A percentile compares a stretch with the other conserved stretches of the same genome.
Evolutionary conservation across 2,329 filamentous ascomycete genomes (phyloP).

Genomic region (Exophiala aquamarina): DNA sequence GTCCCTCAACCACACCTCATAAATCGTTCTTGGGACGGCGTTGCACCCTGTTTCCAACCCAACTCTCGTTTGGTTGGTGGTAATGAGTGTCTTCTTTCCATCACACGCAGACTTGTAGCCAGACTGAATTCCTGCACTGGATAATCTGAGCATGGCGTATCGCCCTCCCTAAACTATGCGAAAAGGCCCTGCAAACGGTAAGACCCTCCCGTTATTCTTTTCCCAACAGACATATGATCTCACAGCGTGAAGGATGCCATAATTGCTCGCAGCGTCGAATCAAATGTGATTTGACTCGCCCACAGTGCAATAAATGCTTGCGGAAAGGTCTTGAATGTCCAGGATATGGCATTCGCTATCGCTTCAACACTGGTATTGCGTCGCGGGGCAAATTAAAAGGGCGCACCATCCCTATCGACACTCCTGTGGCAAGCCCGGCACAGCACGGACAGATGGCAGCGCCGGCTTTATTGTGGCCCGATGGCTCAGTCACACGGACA

Average conservation of each 20-base stretch:
- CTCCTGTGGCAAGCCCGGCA: not conserved
- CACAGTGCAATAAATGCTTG: conserved; percentile 35
- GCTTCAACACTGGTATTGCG: conserved; percentile 30
- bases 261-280: conserved; percentile 39
- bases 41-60: too few relatives aligned
- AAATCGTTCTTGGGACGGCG: too few relatives aligned
- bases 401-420: conserved; percentile 4
- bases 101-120: too few relatives aligned
- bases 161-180: not conserved
- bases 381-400: conserved; percentile 25
- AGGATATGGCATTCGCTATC: conserved; percentile 31
- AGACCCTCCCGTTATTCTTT: not conserved
- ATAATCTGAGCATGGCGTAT: too few relatives aligned
- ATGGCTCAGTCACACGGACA: not conserved
- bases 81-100: too few relatives aligned
- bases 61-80: too few relatives aligned
- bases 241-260: conserved; percentile 32
- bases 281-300: conserved; percentile 35
- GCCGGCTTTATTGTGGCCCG: not conserved
- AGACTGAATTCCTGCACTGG: too few relatives aligned
- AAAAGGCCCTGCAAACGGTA: conserved; percentile 1
- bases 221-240: not conserved
- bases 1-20: too few relatives aligned
- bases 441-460: not conserved
- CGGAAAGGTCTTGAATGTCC: conserved; percentile 34